phyloP scores from a whole-genome alignment of 805 yeast genomes.

The Huiozyma naganishii region DNA sequence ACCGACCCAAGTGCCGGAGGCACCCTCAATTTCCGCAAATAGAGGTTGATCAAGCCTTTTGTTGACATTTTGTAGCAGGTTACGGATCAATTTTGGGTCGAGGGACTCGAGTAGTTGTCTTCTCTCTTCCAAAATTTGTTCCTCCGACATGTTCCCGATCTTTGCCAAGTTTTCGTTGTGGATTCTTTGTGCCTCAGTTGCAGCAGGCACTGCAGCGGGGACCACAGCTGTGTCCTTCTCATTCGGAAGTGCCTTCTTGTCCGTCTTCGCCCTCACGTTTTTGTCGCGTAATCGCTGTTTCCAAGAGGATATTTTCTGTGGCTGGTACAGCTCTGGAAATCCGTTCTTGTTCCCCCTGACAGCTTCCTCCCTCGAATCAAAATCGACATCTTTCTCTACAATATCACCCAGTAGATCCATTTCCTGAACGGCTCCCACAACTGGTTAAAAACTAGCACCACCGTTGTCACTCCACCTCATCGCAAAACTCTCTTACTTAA shows the following conservation, averaged over 20 bases:
- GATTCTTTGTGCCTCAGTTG: slow-evolving; percentile 60
- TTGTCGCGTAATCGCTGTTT: slow-evolving; percentile 32
- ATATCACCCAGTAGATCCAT: slow-evolving; percentile 71
- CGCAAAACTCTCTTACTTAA: too few relatives aligned
- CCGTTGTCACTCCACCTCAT: too few relatives aligned
- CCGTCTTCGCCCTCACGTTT: slow-evolving; percentile 13
- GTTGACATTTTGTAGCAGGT: slow-evolving; percentile 47
- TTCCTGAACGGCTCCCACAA: too few relatives aligned
- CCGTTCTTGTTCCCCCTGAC: slow-evolving; percentile 9
- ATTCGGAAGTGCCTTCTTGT: not conserved
- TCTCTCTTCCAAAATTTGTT: slow-evolving; percentile 53
- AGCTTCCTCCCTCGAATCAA: slow-evolving; percentile 1
- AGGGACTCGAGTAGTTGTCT: slow-evolving; percentile 55
- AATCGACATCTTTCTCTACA: slow-evolving; percentile 37
- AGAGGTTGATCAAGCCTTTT: slow-evolving; percentile 35
- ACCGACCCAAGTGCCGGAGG: slow-evolving; percentile 30
- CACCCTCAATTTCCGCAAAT: slow-evolving; percentile 28
- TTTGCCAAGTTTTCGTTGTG: slow-evolving; percentile 64
- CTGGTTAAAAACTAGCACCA: too few relatives aligned
- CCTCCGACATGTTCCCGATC: slow-evolving; percentile 50
- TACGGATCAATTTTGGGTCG: slow-evolving; percentile 57
- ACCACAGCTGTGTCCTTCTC: not conserved
- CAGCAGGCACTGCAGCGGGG: not conserved
- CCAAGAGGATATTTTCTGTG: slow-evolving; percentile 40
- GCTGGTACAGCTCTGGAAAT: slow-evolving; percentile 26